These are phyloP conservation scores for Peterozyma toletana DNA, from an alignment of 805 yeast genomes.

Conservation along the genomic window DNA sequence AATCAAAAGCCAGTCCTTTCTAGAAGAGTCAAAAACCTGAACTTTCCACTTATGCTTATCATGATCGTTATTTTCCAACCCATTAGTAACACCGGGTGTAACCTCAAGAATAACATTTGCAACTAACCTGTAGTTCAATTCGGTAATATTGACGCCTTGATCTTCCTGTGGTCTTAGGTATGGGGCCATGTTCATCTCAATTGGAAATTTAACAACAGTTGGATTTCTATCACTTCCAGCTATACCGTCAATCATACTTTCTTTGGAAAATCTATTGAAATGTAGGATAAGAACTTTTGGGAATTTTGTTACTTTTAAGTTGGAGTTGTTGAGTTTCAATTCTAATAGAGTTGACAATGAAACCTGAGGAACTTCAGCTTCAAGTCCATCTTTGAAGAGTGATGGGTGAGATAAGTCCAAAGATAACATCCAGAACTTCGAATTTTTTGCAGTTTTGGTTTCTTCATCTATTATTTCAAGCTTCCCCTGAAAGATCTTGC, in stretches of 20 bases:
- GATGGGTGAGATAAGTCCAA: slow-evolving; percentile 57
- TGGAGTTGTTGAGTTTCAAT: slow-evolving; percentile 17
- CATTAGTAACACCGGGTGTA: slow-evolving; percentile 10
- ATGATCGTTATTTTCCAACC: slow-evolving; percentile 7
- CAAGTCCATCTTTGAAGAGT: slow-evolving; percentile 41
- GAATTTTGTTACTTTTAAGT: slow-evolving; percentile 29
- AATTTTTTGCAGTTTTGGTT: slow-evolving; percentile 15
- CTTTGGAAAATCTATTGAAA: slow-evolving; percentile 44
- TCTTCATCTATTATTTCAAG: slow-evolving; percentile 26
- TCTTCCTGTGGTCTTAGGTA: slow-evolving; percentile 13
- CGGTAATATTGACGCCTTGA: slow-evolving; percentile 10
- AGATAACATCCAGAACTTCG: slow-evolving; percentile 46
- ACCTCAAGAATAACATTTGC: slow-evolving; percentile 40
- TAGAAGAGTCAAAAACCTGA: slow-evolving; percentile 32
- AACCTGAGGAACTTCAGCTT: slow-evolving; percentile 46
- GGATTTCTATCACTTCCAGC: slow-evolving; percentile 40
- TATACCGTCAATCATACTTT: slow-evolving; percentile 17
- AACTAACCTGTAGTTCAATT: slow-evolving; percentile 32
- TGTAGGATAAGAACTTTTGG: slow-evolving; percentile 54
- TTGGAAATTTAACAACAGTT: slow-evolving; percentile 57
- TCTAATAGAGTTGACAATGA: slow-evolving; percentile 34
- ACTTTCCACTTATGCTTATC: slow-evolving; percentile 35
- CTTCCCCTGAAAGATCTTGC: slow-evolving; percentile 45
- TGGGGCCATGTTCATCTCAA: slow-evolving; percentile 29
- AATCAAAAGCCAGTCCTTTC: slow-evolving; percentile 51